These are phyloP conservation scores for Monascus ruber DNA, from an alignment of 2,329 filamentous ascomycete species.

Conservation along the genomic window DNA sequence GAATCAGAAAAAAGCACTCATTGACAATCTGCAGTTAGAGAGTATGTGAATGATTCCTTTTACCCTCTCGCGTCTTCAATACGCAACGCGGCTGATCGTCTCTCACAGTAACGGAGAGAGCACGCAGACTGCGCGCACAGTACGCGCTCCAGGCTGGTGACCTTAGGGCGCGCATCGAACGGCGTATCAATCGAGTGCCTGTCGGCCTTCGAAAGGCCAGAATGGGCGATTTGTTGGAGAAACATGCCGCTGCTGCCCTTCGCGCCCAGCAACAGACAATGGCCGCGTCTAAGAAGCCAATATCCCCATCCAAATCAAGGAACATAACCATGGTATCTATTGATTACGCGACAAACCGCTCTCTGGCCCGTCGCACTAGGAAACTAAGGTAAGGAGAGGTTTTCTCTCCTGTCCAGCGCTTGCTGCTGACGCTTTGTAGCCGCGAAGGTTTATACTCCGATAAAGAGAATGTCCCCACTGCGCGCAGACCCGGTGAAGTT, in stretches of 20 bases:
- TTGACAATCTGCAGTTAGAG: conserved; percentile 83
- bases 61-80: conserved; percentile 9
- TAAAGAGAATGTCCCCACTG: conserved; percentile 58
- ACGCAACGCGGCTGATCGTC: conserved; percentile 2
- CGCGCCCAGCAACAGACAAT: conserved; percentile 14
- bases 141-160: conserved; percentile 81
- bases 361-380: conserved; percentile 18
- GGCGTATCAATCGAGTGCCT: conserved; percentile 87
- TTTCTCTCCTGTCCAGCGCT: conserved; percentile 2
- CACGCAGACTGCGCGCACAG: conserved; percentile 75
- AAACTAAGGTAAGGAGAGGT: conserved; percentile 19
- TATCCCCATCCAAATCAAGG: conserved; percentile 18
- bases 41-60: conserved; percentile 43
- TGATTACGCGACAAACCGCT: conserved; percentile 15
- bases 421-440: conserved; percentile 34
- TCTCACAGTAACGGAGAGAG: conserved; percentile 66
- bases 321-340: conserved; percentile 18
- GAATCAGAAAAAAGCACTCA: conserved; percentile 71
- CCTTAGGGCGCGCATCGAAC: conserved; percentile 74
- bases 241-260: conserved; percentile 25
- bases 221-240: conserved; percentile 66
- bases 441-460: conserved; percentile 53
- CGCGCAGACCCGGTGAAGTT: conserved; percentile 31
- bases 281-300: conserved; percentile 20
- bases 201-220: conserved; percentile 63